A percentile compares a stretch with the other conserved stretches of the same genome.
Conservation (phyloP, 1,284 basidiomycete genomes). For the Boletus putidus region DNA sequence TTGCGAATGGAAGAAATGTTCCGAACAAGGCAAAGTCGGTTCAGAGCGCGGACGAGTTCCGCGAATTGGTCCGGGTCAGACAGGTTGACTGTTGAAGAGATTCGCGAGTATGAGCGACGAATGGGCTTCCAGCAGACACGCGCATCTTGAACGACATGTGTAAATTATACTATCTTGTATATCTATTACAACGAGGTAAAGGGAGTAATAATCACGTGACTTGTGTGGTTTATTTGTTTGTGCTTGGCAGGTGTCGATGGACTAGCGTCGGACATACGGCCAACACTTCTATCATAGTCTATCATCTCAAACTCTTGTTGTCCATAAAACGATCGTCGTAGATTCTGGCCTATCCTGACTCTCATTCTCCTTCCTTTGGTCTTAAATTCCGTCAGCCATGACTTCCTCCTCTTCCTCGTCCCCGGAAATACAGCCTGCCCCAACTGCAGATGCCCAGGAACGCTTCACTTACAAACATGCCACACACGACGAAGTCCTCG, state of each 20-base stretch:
- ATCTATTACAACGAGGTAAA: too few species aligned
- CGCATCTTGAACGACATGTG: constrained; percentile 13
- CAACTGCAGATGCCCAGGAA: constrained; percentile 47
- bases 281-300: constrained; percentile 31
- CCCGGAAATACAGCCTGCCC: constrained; percentile 62
- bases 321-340: constrained; percentile 39
- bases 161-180: constrained; percentile 14
- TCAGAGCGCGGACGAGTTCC: constrained; percentile 86
- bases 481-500: constrained; percentile 77
- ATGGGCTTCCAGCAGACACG: constrained; percentile 76
- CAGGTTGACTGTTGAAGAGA: constrained; percentile 78
- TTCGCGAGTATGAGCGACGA: constrained; percentile 79
- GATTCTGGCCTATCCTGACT: constrained; percentile 45
- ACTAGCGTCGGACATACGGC: constrained; percentile 19
- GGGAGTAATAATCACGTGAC: constrained; percentile 28
- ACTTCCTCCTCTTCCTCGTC: constrained; percentile 67
- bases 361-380: constrained; percentile 38
- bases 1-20: constrained; percentile 88
- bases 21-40: constrained; percentile 69
- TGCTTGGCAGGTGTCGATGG: constrained; percentile 28
- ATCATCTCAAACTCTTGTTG: constrained; percentile 31
- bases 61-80: constrained; percentile 93
- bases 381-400: constrained; percentile 39
- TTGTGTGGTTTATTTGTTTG: constrained; percentile 29
- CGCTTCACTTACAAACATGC: constrained; percentile 63